Percentiles rank a stretch among this genome's conserved stretches.
Evolutionary conservation across 208 protist genomes (phyloP).

Genomic region (Leishmania aethiopica): DNA sequence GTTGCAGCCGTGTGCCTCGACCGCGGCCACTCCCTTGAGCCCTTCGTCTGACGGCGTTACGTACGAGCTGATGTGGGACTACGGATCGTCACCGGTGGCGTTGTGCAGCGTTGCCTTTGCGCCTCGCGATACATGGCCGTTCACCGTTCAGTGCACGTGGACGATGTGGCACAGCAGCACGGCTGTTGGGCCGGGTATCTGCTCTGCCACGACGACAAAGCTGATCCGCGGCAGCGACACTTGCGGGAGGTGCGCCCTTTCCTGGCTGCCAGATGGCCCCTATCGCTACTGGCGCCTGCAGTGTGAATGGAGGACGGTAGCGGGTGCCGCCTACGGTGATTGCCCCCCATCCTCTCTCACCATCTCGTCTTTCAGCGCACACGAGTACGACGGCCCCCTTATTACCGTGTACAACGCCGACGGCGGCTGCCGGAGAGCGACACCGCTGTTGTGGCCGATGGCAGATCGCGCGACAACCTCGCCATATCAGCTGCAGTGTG

Average conservation of each 20-base stretch:
- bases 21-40: not conserved
- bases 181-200: not conserved
- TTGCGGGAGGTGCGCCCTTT: constrained; percentile 2
- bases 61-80: constrained; percentile 41
- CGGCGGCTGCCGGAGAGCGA: constrained; percentile 13
- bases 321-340: too few relatives aligned
- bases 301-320: not conserved
- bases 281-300: constrained; percentile 35
- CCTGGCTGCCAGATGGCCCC: constrained; percentile 26
- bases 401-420: constrained; percentile 22
- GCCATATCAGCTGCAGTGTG: constrained; percentile 8
- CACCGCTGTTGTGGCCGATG: constrained; percentile 24
- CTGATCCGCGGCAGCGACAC: not conserved
- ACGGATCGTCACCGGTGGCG: constrained; percentile 13
- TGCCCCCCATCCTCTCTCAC: not conserved
- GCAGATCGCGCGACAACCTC: not conserved
- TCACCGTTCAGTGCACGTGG: constrained; percentile 16
- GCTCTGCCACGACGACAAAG: constrained; percentile 7
- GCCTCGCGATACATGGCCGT: not conserved
- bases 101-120: constrained; percentile 25
- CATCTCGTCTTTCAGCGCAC: constrained; percentile 10
- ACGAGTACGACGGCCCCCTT: constrained; percentile 31
- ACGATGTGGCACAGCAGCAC: constrained; percentile 18
- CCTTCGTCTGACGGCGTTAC: not conserved
- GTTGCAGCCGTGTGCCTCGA: not conserved